Evolutionary conservation across 106 monocot genomes (phyloP).

Genomic region (Alisma plantagoaquatica): DNA sequence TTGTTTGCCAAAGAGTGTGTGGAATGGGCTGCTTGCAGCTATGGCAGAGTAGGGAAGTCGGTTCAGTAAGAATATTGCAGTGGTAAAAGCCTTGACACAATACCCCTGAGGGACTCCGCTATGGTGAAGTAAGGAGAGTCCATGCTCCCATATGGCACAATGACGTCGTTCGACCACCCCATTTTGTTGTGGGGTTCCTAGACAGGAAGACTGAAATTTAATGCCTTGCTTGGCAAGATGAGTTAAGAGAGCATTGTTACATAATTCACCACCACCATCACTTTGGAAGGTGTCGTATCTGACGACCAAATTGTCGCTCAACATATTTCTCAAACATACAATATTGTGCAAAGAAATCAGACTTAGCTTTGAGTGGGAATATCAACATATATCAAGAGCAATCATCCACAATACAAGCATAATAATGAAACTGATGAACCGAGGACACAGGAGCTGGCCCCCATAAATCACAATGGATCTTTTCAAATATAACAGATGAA

Average conservation of each 20-base stretch:
- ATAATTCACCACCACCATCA: neutral
- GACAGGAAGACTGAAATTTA: neutral
- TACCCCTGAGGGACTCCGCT: neutral
- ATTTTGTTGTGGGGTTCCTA: neutral
- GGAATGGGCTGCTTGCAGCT: neutral
- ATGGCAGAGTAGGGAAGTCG: neutral
- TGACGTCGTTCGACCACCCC: neutral
- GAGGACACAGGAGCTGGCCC: no score
- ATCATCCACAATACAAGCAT: no score
- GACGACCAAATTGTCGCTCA: no score
- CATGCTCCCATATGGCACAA: neutral
- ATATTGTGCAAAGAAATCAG: no score
- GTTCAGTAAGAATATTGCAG: neutral
- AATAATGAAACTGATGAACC: no score
- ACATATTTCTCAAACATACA: no score
- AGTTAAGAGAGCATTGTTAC: neutral
- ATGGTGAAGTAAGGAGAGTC: neutral
- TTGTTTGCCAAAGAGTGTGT: neutral
- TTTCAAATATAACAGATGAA: no score
- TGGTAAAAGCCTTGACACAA: constrained; percentile 1
- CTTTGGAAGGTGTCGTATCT: no score
- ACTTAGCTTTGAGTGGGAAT: no score
- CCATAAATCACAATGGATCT: no score
- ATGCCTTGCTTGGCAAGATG: neutral
- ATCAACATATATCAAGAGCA: no score